A percentile compares a stretch with the other conserved stretches of the same genome.
These are phyloP conservation scores for Kalmusia sp. DNA, from an alignment of 2,329 filamentous ascomycete species.

Conservation along the genomic window DNA sequence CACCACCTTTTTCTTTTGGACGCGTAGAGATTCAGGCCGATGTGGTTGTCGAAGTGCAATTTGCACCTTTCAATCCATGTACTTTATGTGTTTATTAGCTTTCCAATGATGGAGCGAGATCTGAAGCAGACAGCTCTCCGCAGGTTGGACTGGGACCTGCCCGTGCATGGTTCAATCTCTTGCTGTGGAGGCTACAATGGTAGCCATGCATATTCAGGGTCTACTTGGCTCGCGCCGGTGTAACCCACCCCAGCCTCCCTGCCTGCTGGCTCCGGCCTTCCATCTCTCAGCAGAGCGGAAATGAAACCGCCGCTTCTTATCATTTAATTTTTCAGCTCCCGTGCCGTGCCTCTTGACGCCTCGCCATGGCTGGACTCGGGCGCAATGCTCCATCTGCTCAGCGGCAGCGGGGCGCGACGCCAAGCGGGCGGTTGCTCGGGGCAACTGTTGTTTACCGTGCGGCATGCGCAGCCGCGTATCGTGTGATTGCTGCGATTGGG, in stretches of 20 bases:
- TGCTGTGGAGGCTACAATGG: no score
- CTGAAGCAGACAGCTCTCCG: no score
- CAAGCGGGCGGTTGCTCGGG: constrained; percentile 16
- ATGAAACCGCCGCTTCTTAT: neutral
- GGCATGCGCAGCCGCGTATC: constrained; percentile 14
- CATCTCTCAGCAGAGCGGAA: neutral
- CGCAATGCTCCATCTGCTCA: neutral
- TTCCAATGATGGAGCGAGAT: no score
- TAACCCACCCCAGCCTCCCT: constrained; percentile 1
- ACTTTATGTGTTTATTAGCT: constrained; percentile 10
- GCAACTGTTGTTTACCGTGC: constrained; percentile 21
- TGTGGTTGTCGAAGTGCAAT: neutral
- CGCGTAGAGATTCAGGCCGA: no score
- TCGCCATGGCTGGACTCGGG: constrained; percentile 5
- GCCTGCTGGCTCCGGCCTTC: neutral
- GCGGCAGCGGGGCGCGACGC: constrained; percentile 4
- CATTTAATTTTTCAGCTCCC: neutral
- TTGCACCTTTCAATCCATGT: constrained; percentile 3
- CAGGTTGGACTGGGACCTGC: no score
- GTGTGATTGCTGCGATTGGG: constrained; percentile 8
- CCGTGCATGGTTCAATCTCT: no score
- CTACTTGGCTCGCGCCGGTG: constrained; percentile 6
- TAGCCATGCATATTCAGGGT: no score
- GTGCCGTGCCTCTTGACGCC: neutral
- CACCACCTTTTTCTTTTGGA: constrained; percentile 21